Evolutionary conservation across 352 stramenopile genomes (phyloP).

Genomic region (Globisporangium cederbergense): DNA sequence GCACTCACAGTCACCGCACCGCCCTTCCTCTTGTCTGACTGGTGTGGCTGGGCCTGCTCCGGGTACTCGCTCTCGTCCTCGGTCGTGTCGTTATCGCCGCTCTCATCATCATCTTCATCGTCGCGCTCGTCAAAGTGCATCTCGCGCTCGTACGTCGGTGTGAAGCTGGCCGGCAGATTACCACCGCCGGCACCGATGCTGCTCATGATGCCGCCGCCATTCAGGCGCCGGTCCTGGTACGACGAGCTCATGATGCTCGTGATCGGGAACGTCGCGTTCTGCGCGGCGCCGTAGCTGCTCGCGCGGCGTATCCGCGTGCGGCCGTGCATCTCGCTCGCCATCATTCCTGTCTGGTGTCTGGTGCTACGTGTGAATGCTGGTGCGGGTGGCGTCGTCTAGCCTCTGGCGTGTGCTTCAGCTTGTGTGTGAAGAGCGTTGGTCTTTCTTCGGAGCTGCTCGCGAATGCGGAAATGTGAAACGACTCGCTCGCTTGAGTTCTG

Average conservation of each 20-base stretch:
- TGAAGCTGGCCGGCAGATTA: conserved; percentile 7
- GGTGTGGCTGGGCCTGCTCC: background rate
- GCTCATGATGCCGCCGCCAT: background rate
- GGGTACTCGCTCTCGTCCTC: conserved; percentile 17
- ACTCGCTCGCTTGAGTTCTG: too few relatives aligned
- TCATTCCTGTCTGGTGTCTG: background rate
- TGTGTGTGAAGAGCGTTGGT: background rate
- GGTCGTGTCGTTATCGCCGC: conserved; percentile 14
- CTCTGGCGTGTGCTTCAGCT: background rate
- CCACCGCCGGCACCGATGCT: background rate
- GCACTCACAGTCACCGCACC: background rate
- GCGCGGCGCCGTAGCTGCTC: conserved; percentile 14
- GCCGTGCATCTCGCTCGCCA: conserved; percentile 3
- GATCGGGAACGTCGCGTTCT: conserved; percentile 2
- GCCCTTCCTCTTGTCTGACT: background rate
- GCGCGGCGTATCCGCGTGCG: conserved; percentile 14
- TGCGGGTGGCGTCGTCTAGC: background rate
- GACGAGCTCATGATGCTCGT: conserved; percentile 13
- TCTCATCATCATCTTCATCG: conserved; percentile 16
- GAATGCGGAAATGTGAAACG: too few relatives aligned
- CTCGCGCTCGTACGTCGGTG: conserved; percentile 6
- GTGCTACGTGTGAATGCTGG: background rate
- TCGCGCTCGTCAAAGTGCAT: conserved; percentile 22
- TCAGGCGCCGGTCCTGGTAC: conserved; percentile 9
- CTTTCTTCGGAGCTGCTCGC: too few relatives aligned